phyloP scores from a whole-genome alignment of 768 basidiomycete genomes.

The Agaricus subrufescens region DNA sequence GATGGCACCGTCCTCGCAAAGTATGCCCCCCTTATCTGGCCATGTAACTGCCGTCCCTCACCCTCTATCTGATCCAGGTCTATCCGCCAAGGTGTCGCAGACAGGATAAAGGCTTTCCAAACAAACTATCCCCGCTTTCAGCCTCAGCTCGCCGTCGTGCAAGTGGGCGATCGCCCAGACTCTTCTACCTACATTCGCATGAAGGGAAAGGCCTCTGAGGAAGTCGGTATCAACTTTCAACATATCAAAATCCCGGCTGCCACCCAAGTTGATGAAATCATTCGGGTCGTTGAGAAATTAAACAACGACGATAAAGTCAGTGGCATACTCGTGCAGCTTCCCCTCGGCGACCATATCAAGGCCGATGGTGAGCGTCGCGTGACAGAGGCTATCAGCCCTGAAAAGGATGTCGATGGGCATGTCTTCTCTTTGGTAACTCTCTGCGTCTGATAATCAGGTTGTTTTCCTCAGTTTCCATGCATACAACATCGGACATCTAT shows the following conservation, averaged over 20 bases:
- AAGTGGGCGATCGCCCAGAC: constrained; percentile 90
- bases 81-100: constrained; percentile 72
- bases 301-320: constrained; percentile 79
- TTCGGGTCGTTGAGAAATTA: constrained; percentile 72
- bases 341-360: constrained; percentile 78
- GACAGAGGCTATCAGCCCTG: constrained; percentile 90
- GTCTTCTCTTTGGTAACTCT: constrained; percentile 10
- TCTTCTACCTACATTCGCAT: constrained; percentile 93
- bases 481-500: constrained; percentile 94
- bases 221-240: constrained; percentile 85
- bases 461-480: constrained; percentile 77
- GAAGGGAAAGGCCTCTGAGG: constrained; percentile 94
- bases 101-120: constrained; percentile 60
- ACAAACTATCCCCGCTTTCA: constrained; percentile 80
- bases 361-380: constrained; percentile 83
- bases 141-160: constrained; percentile 87
- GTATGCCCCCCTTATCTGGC: constrained; percentile 33
- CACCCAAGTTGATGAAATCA: constrained; percentile 68
- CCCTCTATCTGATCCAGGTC: constrained; percentile 42
- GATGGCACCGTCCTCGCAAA: constrained; percentile 85
- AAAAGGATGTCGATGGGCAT: constrained; percentile 98
- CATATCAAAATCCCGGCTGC: constrained; percentile 73
- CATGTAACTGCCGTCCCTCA: constrained; percentile 6
- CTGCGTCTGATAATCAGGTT: background rate
- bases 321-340: constrained; percentile 94